Conservation (phyloP, 768 basidiomycete genomes). For the Tricholoma furcatifolium region DNA sequence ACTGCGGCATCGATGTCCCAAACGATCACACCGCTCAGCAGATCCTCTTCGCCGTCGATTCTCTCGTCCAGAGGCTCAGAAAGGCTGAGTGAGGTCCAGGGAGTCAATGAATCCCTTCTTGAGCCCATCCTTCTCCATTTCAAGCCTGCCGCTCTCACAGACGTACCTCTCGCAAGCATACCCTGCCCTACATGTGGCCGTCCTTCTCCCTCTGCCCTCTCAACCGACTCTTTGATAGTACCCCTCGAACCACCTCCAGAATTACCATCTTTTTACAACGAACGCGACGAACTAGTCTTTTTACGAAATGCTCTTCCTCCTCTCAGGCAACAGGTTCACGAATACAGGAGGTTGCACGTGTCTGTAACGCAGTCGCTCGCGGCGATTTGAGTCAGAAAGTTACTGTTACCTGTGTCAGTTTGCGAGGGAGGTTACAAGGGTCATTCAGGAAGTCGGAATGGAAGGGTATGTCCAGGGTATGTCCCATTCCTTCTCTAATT, state of each 20-base stretch:
- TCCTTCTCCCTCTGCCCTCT: not conserved
- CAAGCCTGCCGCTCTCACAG: not conserved
- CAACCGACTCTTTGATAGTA: not conserved
- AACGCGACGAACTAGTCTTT: constrained; percentile 10
- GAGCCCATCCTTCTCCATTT: not conserved
- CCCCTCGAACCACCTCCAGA: not conserved
- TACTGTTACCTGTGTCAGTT: constrained; percentile 89
- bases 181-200: too few relatives aligned
- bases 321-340: too few relatives aligned
- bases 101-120: not conserved
- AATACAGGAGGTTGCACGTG: too few relatives aligned
- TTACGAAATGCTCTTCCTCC: too few relatives aligned
- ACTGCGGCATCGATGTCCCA: constrained; percentile 3
- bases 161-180: too few relatives aligned
- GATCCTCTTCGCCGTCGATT: not conserved
- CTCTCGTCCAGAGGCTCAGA: constrained; percentile 4
- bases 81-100: too few relatives aligned
- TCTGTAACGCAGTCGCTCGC: too few relatives aligned
- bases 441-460: too few relatives aligned
- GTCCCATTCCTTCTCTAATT: constrained; percentile 4
- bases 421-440: constrained; percentile 88
- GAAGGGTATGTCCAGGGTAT: constrained; percentile 82
- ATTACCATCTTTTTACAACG: constrained; percentile 8
- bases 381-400: too few relatives aligned
- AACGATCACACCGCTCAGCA: not conserved